These are phyloP conservation scores for Gnomoniopsis smithogilvyi DNA, from an alignment of 2,329 filamentous ascomycete species.

Conservation along the genomic window DNA sequence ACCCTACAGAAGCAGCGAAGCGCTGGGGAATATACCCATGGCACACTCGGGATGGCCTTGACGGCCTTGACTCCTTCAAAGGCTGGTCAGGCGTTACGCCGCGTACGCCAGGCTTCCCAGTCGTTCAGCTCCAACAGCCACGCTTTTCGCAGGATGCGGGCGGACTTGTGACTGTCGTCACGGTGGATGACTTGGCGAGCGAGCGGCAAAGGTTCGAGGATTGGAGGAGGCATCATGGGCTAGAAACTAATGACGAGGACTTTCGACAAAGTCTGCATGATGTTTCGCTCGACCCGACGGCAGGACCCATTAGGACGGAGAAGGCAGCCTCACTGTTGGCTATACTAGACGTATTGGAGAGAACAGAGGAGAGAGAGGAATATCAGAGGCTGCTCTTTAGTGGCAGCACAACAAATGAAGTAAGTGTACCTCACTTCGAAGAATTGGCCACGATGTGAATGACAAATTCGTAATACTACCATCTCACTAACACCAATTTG, in stretches of 20 bases:
- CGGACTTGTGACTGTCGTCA: not conserved
- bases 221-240: not conserved
- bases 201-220: not conserved
- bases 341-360: not conserved
- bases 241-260: not conserved
- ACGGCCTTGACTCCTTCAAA: not conserved
- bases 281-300: not conserved
- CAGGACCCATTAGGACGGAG: not conserved
- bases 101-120: not conserved
- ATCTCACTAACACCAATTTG: not conserved
- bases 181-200: not conserved
- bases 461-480: too few relatives aligned
- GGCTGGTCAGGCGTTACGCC: conserved; percentile 4
- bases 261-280: not conserved
- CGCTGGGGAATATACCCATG: conserved; percentile 9
- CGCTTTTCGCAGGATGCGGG: not conserved
- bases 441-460: not conserved
- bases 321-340: not conserved
- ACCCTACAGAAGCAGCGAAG: conserved; percentile 5
- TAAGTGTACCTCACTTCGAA: not conserved
- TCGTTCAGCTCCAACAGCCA: not conserved
- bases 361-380: not conserved
- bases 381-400: conserved; percentile 14
- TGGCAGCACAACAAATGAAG: conserved; percentile 7
- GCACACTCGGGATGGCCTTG: not conserved